Base-by-base conservation (phyloP, 345 rosid species). In the Pistacia vera region DNA sequence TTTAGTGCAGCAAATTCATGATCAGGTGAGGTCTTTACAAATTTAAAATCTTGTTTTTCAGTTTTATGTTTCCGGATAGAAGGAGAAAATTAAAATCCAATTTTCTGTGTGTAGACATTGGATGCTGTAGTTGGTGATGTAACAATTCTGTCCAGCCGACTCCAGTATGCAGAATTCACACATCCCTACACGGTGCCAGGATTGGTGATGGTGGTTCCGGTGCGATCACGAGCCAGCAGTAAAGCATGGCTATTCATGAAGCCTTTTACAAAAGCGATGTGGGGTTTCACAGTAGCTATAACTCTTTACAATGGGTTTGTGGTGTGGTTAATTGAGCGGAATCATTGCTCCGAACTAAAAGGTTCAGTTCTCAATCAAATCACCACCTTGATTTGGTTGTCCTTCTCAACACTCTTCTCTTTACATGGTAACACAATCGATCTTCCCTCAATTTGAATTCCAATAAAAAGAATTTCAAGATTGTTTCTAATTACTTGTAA, bases 221-320 rank as follows among this genome's bases (percentile, higher is more conserved):
- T 46, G 10, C 52, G 12, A 13, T 3, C 75, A 7, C 17, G 12
- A 57, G 22, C 11, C 58, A 2, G 44, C 33, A 76, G 56, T 16
- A 72, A 56, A 61, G 74, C 66, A 38, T 80, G 77, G 80, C 66
- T 73, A 54, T 66, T 80, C 66, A 44, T 56, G 57, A 80, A 76
- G 66, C 80, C 83, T 10, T 80, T 61, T 54, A 76, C 83, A 28
- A 66, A 2, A 9, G 11, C 58, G 20, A 66, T 80, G 83, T 80
- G 83, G 83, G 57, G 30, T 25, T 35, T 77, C 22, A 76, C 73
- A 3, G 48, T 22, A 6, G 41, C 51, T 73, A 44, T 72, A 12
- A 80, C 63, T 8, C 22, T 80, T 18, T 80, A 76, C 36, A 80
- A 76, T 68, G 83, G 83, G 10, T 80, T 80, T 20, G 77, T 76